These are phyloP conservation scores for Sporothrix schenckii DNA, from an alignment of 2,329 filamentous ascomycete species.

Conservation along the genomic window DNA sequence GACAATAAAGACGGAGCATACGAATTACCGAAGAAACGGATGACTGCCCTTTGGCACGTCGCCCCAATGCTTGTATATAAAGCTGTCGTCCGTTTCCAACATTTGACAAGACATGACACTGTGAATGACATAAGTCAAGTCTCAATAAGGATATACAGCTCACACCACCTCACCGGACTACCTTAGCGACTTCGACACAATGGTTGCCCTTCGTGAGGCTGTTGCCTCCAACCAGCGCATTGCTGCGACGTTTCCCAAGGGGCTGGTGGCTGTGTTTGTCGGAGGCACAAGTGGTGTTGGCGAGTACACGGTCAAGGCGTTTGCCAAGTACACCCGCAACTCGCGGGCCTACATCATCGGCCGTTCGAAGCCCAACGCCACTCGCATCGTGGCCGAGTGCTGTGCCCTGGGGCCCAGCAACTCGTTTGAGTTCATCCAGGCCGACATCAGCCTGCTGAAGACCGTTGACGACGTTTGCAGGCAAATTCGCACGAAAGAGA, in stretches of 20 bases:
- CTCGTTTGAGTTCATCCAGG: slow-evolving; percentile 50
- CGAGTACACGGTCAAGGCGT: slow-evolving; percentile 50
- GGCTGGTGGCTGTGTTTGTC: slow-evolving; percentile 54
- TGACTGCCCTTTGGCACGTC: not conserved
- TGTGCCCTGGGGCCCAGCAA: slow-evolving; percentile 49
- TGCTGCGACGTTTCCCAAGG: slow-evolving; percentile 42
- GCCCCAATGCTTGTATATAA: not conserved
- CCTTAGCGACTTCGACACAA: not conserved
- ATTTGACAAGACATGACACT: not conserved
- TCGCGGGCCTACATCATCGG: slow-evolving; percentile 55
- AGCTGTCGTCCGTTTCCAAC: not conserved
- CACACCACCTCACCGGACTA: not conserved
- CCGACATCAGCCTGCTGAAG: slow-evolving; percentile 52
- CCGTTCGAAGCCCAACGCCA: slow-evolving; percentile 47
- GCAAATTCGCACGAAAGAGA: slow-evolving; percentile 55
- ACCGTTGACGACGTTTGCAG: slow-evolving; percentile 54
- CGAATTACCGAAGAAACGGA: not conserved
- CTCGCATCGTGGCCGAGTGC: slow-evolving; percentile 49
- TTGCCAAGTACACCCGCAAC: slow-evolving; percentile 43
- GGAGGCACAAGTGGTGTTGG: slow-evolving; percentile 57
- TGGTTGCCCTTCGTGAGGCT: slow-evolving; percentile 38
- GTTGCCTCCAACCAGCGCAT: slow-evolving; percentile 44
- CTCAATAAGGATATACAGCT: not conserved
- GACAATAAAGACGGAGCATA: not conserved
- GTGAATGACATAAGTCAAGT: not conserved